Conservation (phyloP, 768 basidiomycete species). For the Lactifluus hygrophoroides region DNA sequence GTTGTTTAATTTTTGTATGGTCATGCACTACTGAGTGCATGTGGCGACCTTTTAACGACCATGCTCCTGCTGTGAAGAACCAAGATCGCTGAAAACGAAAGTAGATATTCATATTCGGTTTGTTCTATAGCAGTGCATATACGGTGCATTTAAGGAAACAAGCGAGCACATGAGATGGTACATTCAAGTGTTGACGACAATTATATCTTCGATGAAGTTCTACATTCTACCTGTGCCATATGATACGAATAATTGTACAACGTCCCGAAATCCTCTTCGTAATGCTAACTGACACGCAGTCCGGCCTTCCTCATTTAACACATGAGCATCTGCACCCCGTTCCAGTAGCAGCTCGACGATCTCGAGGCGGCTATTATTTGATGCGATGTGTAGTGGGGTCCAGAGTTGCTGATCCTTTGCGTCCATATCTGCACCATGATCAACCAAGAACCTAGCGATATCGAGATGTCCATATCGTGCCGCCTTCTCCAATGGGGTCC, state of each 20-base stretch:
- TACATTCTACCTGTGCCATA: no score
- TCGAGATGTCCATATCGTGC: background rate
- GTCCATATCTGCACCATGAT: background rate
- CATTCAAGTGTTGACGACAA: no score
- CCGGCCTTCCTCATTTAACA: background rate
- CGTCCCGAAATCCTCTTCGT: background rate
- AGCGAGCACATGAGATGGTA: no score
- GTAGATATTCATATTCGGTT: no score
- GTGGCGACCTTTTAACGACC: no score
- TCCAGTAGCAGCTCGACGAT: background rate
- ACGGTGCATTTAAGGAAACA: no score
- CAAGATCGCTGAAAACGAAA: no score
- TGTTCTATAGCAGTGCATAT: no score
- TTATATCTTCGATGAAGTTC: no score
- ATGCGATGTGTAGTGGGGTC: background rate
- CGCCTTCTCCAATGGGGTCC: background rate
- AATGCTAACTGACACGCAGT: background rate
- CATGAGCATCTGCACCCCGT: background rate
- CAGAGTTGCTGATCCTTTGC: background rate
- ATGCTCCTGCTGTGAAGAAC: no score
- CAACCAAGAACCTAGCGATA: background rate
- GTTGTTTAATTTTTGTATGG: no score
- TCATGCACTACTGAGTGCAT: no score
- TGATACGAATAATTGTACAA: background rate
- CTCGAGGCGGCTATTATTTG: background rate